These are phyloP conservation scores for Saxophila tyrrhenica DNA, from an alignment of 495 filamentous ascomycete species.

Conservation along the genomic window DNA sequence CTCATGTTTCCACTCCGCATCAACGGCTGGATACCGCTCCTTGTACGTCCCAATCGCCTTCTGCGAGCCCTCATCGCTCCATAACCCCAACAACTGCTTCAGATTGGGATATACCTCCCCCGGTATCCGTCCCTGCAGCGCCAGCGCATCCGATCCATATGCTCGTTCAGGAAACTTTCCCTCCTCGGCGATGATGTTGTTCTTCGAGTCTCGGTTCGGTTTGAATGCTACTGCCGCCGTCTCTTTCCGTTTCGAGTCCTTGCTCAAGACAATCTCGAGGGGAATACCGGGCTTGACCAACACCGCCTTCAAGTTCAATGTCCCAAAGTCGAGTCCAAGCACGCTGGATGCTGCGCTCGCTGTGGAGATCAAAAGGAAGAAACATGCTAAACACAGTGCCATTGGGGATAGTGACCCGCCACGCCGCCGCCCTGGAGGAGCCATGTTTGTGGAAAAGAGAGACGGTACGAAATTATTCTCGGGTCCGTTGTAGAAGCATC, in stretches of 20 bases:
- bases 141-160: slow-evolving; percentile 85
- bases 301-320: slow-evolving; percentile 92
- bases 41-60: slow-evolving; percentile 52
- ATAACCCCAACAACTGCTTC: slow-evolving; percentile 71
- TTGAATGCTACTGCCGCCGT: slow-evolving; percentile 88
- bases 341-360: slow-evolving; percentile 55
- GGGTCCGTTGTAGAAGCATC: too few species aligned
- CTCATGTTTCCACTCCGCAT: slow-evolving; percentile 43
- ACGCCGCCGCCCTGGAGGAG: slow-evolving; percentile 19
- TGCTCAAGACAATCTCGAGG: slow-evolving; percentile 96
- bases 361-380: slow-evolving; percentile 42
- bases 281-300: slow-evolving; percentile 97
- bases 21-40: slow-evolving; percentile 57
- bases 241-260: slow-evolving; percentile 96
- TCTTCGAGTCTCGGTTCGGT: slow-evolving; percentile 40
- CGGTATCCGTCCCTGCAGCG: slow-evolving; percentile 76
- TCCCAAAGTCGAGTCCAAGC: slow-evolving; percentile 86
- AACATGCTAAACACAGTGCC: slow-evolving; percentile 28
- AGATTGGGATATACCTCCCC: slow-evolving; percentile 90
- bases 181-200: slow-evolving; percentile 39
- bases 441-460: slow-evolving; percentile 10
- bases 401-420: background rate
- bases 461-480: too few species aligned
- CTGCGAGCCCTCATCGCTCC: slow-evolving; percentile 37
- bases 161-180: slow-evolving; percentile 70